These are phyloP conservation scores for Bolboschoenoplectus hybrid DNA, from an alignment of 202 grass and related monocot species.

Conservation along the genomic window DNA sequence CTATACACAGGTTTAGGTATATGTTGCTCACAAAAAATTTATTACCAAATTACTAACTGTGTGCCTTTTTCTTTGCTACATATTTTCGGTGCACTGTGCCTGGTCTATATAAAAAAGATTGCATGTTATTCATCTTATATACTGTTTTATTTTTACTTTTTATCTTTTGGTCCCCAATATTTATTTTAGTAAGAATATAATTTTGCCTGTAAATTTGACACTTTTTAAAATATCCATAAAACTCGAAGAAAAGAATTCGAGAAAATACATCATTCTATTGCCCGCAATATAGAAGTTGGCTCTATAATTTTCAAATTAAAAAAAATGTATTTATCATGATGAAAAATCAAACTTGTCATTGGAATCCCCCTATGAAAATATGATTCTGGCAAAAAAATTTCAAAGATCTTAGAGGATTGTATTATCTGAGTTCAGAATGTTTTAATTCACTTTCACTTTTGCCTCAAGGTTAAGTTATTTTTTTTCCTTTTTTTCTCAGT, in stretches of 20 bases:
- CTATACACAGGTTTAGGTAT: constrained; percentile 4
- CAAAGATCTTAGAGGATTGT: background rate
- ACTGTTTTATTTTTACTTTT: background rate
- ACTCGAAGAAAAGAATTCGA: background rate
- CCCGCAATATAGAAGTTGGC: background rate
- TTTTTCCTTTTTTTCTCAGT: background rate
- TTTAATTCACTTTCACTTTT: constrained; percentile 20
- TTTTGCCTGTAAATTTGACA: background rate
- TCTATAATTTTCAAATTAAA: background rate
- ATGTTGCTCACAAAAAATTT: background rate
- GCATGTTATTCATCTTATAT: background rate
- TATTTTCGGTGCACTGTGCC: background rate
- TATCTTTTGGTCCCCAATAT: background rate
- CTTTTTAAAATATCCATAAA: background rate
- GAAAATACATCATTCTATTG: background rate
- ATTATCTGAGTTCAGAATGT: constrained; percentile 4
- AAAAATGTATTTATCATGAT: background rate
- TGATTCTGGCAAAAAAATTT: background rate
- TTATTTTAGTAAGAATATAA: background rate
- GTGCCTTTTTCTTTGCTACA: background rate
- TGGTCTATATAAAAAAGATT: background rate
- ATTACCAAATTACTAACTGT: background rate
- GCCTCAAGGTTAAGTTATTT: constrained; percentile 9
- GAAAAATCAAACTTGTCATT: background rate
- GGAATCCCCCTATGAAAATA: background rate